Evolutionary conservation across 805 yeast genomes (phyloP).

Genomic region (Sugiyamaella floridensis): DNA sequence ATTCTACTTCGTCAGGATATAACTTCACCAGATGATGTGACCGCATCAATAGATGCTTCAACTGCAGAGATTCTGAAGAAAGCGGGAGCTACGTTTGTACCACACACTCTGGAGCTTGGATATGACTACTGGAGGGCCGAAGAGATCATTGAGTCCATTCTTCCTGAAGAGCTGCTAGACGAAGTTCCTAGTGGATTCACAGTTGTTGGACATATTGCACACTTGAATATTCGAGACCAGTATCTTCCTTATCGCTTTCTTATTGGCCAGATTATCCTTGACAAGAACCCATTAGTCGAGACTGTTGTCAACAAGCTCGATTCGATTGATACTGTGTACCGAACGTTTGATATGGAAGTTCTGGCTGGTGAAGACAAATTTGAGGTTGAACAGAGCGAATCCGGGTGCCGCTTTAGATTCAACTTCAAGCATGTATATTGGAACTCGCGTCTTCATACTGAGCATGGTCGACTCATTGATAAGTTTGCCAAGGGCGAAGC

Average conservation of each 20-base stretch:
- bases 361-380: constrained; percentile 70
- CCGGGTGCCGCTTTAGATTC: constrained; percentile 77
- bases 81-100: constrained; percentile 40
- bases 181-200: constrained; percentile 90
- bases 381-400: constrained; percentile 78
- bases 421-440: constrained; percentile 94
- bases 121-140: constrained; percentile 87
- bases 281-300: constrained; percentile 71
- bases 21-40: constrained; percentile 33
- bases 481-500: constrained; percentile 59
- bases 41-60: constrained; percentile 34
- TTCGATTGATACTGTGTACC: constrained; percentile 74
- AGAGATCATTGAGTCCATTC: constrained; percentile 67
- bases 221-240: constrained; percentile 74
- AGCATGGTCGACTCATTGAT: constrained; percentile 74
- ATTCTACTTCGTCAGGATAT: constrained; percentile 56
- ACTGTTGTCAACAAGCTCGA: constrained; percentile 93
- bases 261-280: constrained; percentile 86
- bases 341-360: constrained; percentile 91
- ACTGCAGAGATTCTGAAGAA: constrained; percentile 43
- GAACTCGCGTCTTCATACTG: constrained; percentile 93
- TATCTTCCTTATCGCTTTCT: constrained; percentile 72
- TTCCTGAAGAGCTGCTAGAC: constrained; percentile 62
- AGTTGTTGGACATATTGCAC: constrained; percentile 93
- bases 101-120: constrained; percentile 51